phyloP scores from a whole-genome alignment of 768 basidiomycete genomes.

The Rhodotorula diobovata region DNA sequence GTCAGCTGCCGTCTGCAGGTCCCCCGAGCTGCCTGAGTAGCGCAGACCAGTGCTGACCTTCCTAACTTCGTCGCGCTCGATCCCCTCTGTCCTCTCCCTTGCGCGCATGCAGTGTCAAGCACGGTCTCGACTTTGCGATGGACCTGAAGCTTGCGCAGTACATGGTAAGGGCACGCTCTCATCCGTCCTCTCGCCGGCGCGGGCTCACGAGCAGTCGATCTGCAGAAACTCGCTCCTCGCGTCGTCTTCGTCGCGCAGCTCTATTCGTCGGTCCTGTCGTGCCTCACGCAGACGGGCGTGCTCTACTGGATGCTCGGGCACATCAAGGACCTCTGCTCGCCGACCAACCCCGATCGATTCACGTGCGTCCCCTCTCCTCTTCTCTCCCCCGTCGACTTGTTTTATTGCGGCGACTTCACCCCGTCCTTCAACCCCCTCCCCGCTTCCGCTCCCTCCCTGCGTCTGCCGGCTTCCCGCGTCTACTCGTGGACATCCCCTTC shows the following conservation, averaged over 20 bases:
- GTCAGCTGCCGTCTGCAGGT: too few relatives aligned
- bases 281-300: slow-evolving; percentile 49
- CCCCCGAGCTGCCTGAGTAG: neutral
- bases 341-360: neutral
- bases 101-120: neutral
- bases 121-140: slow-evolving; percentile 11
- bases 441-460: too few relatives aligned
- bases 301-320: slow-evolving; percentile 60
- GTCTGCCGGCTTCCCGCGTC: too few relatives aligned
- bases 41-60: neutral
- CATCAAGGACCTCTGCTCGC: neutral
- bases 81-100: neutral
- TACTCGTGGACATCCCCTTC: too few relatives aligned
- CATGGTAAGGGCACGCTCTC: slow-evolving; percentile 65
- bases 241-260: slow-evolving; percentile 53
- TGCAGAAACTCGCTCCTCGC: too few relatives aligned
- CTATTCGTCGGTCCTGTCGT: slow-evolving; percentile 46
- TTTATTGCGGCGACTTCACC: too few relatives aligned
- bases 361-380: neutral
- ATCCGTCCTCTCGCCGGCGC: too few relatives aligned
- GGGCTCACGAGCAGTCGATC: too few relatives aligned
- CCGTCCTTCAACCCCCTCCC: too few relatives aligned
- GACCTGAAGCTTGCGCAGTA: slow-evolving; percentile 88
- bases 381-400: too few relatives aligned
- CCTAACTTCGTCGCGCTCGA: neutral